These are phyloP conservation scores for Tolypocladium amazonense DNA, from an alignment of 2,329 filamentous ascomycete species.

Conservation along the genomic window DNA sequence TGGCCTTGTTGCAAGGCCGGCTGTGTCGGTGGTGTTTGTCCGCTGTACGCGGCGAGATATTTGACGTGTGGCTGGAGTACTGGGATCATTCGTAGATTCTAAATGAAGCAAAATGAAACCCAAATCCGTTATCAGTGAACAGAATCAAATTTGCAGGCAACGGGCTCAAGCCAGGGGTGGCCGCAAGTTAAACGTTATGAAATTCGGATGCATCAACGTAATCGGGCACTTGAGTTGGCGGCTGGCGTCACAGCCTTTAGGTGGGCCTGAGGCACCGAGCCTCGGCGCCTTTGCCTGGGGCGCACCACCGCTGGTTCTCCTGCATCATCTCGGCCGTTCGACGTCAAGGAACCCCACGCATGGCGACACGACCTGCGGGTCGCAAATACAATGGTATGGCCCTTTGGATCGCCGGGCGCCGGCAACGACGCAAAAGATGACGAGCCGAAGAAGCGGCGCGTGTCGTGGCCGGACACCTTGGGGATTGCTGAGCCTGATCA, in stretches of 20 bases:
- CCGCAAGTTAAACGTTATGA: neutral
- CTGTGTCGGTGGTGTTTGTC: neutral
- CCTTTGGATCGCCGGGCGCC: slow-evolving; percentile 21
- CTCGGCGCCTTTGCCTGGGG: neutral
- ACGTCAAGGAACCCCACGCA: neutral
- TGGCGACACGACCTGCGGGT: slow-evolving; percentile 14
- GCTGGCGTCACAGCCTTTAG: neutral
- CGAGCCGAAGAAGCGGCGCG: slow-evolving; percentile 12
- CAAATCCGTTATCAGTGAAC: neutral
- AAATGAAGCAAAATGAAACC: neutral
- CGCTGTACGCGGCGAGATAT: neutral
- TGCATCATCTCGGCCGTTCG: neutral
- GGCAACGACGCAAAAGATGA: slow-evolving; percentile 12
- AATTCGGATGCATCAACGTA: neutral
- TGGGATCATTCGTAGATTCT: neutral
- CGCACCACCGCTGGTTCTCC: neutral
- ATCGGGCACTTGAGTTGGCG: neutral
- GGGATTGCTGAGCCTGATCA: slow-evolving; percentile 13
- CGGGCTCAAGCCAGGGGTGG: neutral
- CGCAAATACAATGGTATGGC: slow-evolving; percentile 28
- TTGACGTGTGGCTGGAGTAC: neutral
- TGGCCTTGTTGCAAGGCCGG: neutral
- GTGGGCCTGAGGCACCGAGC: slow-evolving; percentile 2
- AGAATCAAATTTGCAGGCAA: neutral
- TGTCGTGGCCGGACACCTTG: slow-evolving; percentile 29